Base-by-base conservation (phyloP, 148 eudicot species). In the Camellia lanceoleosa region DNA sequence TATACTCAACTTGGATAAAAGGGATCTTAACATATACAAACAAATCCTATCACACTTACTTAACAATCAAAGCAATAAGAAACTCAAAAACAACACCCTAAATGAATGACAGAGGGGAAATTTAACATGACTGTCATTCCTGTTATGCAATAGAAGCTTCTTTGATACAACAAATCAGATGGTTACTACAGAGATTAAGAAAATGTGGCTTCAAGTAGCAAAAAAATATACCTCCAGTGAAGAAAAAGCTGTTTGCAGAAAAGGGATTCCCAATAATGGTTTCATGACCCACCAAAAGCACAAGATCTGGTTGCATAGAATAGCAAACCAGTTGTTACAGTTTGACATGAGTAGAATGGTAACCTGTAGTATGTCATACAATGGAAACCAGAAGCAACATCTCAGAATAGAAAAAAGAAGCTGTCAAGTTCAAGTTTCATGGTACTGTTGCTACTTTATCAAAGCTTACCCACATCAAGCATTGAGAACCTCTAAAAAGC, bases 241-340 rank as follows among this genome's bases (percentile, higher is more conserved):
- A 82, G 90, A 83, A 76, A 91, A 82, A 74, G 81, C 78, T 80
- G 76, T 64, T 86, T 79, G 92, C 76, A 92, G 80, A 80, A 80
- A 84, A 77, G 93, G 97, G 16, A 91, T 68, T 74, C 75, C 77
- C n/a, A 88, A 69, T 19, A 89, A 72, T 59, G 90, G 82, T 81
- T 86, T 89, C 30, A 86, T 41, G 62, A 93, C 85, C 97, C 92
- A 91, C 97, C 94, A 91, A 59, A 86, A 78, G 76, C 93, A 93
- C 20, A 88, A 30, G 59, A 86, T 10, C 49, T 82, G 73, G 80
- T 82, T 81, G 83, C 87, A 85, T 43, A 85, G 85, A 23, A 86
- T 74, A 76, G 74, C 64, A 82, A 84, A 79, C 92, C 92, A 87
- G 72, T 58, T 77, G 46, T 76, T 86, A 72, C 82, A 80, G 59